These are phyloP conservation scores for Paramecium sexaurelia DNA, from an alignment of 73 alveolate genomes.

Conservation along the genomic window DNA sequence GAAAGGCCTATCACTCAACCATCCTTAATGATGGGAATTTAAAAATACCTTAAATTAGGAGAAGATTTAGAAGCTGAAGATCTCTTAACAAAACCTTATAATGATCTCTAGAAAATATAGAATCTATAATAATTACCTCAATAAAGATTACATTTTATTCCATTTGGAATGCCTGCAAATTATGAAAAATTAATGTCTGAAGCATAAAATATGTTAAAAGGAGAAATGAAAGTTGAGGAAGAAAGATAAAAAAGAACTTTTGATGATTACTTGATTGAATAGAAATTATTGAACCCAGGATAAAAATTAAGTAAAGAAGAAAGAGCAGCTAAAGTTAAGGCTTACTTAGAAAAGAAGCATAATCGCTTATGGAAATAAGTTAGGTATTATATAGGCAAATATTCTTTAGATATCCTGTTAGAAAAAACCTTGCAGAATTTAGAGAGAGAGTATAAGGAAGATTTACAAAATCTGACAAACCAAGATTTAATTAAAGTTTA, in stretches of 20 bases:
- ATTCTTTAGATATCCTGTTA: neutral
- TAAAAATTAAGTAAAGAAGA: slow-evolving; percentile 32
- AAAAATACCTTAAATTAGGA: neutral
- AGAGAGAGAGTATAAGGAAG: slow-evolving; percentile 56
- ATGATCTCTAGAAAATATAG: neutral
- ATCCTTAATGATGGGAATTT: neutral
- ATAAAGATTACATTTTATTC: neutral
- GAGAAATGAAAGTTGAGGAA: neutral
- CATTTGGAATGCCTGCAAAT: slow-evolving; percentile 53
- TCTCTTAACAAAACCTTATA: neutral
- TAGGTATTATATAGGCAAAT: neutral
- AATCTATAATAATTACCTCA: neutral
- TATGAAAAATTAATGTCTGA: neutral
- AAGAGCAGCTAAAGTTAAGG: neutral
- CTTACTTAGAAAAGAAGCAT: slow-evolving; percentile 5
- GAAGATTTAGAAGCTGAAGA: neutral
- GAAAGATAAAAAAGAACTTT: neutral
- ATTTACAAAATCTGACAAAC: slow-evolving; percentile 36
- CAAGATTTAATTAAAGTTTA: slow-evolving; percentile 40
- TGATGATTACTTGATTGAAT: slow-evolving; percentile 8
- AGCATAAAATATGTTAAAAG: neutral
- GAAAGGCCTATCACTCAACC: neutral
- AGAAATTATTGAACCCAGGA: neutral
- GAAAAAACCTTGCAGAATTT: slow-evolving; percentile 34
- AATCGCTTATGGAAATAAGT: slow-evolving; percentile 35